Evolutionary conservation across 2,329 filamentous ascomycete species (phyloP).

Genomic region (Ascomycota sp.): DNA sequence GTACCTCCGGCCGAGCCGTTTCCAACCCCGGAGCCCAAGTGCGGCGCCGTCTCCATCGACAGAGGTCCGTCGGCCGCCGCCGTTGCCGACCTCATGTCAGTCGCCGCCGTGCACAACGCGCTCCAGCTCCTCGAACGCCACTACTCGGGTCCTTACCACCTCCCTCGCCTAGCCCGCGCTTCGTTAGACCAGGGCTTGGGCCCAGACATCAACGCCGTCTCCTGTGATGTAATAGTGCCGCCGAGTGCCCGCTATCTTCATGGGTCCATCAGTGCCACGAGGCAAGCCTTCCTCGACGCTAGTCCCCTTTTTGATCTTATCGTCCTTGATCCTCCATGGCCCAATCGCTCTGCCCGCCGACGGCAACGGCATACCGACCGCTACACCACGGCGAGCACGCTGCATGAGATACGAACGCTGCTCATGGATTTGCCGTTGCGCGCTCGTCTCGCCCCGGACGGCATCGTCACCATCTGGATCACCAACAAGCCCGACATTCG

Average conservation of each 20-base stretch:
- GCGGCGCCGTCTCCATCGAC: constrained; percentile 12
- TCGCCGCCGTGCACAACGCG: constrained; percentile 23
- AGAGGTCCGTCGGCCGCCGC: constrained; percentile 16
- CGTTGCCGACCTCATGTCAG: constrained; percentile 31
- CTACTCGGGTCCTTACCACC: constrained; percentile 23
- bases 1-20: constrained; percentile 23
- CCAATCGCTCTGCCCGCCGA: constrained; percentile 51
- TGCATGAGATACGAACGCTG: constrained; percentile 25
- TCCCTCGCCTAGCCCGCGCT: constrained; percentile 17
- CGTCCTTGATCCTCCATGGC: constrained; percentile 63
- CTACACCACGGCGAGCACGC: constrained; percentile 25
- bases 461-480: constrained; percentile 53
- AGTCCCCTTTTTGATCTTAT: constrained; percentile 44
- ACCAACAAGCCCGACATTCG: constrained; percentile 48
- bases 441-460: constrained; percentile 27
- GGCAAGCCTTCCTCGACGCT: constrained; percentile 17
- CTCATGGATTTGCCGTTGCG: constrained; percentile 36
- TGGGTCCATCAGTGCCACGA: constrained; percentile 23
- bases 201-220: background rate
- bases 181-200: constrained; percentile 1
- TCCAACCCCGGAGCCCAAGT: constrained; percentile 26
- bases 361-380: constrained; percentile 18
- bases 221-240: constrained; percentile 15
- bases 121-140: constrained; percentile 15
- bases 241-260: constrained; percentile 22